Conservation (phyloP, 805 yeast species). For the Cyberlindnera meyerae region DNA sequence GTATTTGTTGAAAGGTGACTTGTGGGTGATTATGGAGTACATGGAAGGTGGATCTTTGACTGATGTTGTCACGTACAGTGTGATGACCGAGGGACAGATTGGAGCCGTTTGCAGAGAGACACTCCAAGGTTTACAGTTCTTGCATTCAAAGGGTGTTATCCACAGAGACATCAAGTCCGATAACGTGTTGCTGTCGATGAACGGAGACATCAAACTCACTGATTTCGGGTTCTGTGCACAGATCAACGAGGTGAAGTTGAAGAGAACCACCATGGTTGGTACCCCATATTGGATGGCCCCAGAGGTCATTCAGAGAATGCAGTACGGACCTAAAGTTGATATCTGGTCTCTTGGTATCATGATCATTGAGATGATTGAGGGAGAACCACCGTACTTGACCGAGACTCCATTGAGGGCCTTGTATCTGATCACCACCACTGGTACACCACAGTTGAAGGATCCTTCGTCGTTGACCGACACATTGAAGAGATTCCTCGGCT, state of each 20-base stretch:
- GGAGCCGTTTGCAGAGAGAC: conserved; percentile 95
- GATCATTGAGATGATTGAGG: conserved; percentile 98
- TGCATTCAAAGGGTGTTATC: conserved; percentile 88
- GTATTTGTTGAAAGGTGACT: conserved; percentile 65
- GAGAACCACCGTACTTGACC: conserved; percentile 96
- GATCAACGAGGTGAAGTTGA: conserved; percentile 70
- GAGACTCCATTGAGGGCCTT: conserved; percentile 94
- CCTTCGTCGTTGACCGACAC: conserved; percentile 71
- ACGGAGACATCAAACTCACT: conserved; percentile 88
- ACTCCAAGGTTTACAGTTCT: conserved; percentile 73
- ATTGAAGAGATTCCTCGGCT: conserved; percentile 66
- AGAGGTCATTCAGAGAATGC: conserved; percentile 91
- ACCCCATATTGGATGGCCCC: conserved; percentile 99
- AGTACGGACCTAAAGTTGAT: conserved; percentile 95
- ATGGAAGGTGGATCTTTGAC: conserved; percentile 99
- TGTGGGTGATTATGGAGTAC: conserved; percentile 98
- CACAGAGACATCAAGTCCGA: conserved; percentile 97
- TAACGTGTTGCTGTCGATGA: conserved; percentile 75
- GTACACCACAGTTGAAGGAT: conserved; percentile 90
- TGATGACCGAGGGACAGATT: conserved; percentile 90
- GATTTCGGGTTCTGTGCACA: conserved; percentile 98
- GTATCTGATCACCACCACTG: conserved; percentile 91
- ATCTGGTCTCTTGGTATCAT: conserved; percentile 97
- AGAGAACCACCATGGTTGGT: conserved; percentile 98
- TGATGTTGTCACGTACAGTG: conserved; percentile 86